A percentile compares a stretch with the other conserved stretches of the same genome.
These are phyloP conservation scores for Botryotinia convoluta DNA, from an alignment of 2,329 filamentous ascomycete species.

Conservation along the genomic window DNA sequence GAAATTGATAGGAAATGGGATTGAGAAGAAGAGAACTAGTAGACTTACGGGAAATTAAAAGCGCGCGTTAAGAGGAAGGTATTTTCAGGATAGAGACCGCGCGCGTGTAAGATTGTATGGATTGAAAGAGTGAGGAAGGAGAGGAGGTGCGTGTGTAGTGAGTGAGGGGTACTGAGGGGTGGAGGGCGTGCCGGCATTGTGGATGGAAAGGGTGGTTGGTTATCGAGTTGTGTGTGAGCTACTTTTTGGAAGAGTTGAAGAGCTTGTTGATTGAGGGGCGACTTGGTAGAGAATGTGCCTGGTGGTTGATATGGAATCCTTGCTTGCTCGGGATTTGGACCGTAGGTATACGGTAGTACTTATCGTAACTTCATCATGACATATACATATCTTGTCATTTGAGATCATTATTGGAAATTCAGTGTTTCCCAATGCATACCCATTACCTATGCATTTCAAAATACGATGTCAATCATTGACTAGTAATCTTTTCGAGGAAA, in stretches of 20 bases:
- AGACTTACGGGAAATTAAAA: constrained; percentile 59
- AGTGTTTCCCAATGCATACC: background rate
- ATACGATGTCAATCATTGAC: background rate
- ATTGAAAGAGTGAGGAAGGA: constrained; percentile 66
- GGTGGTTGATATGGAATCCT: background rate
- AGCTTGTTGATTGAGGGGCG: background rate
- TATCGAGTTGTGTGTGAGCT: background rate
- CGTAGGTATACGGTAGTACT: background rate
- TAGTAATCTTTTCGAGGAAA: background rate
- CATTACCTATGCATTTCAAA: background rate
- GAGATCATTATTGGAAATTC: background rate
- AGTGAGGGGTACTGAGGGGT: constrained; percentile 26
- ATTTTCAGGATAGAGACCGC: constrained; percentile 60
- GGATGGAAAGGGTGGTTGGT: background rate
- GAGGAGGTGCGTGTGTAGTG: constrained; percentile 56
- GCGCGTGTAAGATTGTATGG: constrained; percentile 68
- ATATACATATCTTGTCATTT: background rate
- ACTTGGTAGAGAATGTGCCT: background rate
- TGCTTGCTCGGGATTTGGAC: background rate
- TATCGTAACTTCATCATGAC: background rate
- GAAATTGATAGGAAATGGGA: background rate
- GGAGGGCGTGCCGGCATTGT: constrained; percentile 22
- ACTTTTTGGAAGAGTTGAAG: too few species aligned
- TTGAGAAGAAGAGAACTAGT: background rate
- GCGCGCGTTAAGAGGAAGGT: constrained; percentile 66